A percentile compares a stretch with the other conserved stretches of the same genome.
Conservation (phyloP, 1,284 basidiomycete species). For the Filobasidium uniguttulatum region DNA sequence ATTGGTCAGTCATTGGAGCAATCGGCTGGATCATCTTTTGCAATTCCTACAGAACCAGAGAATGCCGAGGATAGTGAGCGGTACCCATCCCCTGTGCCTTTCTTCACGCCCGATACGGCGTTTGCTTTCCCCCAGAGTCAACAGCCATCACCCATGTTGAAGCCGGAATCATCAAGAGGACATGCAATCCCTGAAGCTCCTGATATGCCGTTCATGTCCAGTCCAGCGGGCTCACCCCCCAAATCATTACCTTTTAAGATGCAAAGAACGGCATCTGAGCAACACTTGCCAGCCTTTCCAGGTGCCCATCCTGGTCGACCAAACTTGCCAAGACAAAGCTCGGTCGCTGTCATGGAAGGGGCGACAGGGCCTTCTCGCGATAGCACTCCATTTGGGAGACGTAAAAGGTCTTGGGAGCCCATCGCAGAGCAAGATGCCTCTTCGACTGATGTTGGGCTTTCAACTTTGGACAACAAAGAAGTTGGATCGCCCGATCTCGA, state of each 20-base stretch:
- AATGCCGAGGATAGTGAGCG: neutral
- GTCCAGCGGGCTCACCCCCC: neutral
- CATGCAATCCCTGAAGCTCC: neutral
- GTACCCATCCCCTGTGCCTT: conserved; percentile 1
- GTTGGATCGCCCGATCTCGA: conserved; percentile 3
- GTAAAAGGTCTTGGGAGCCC: conserved; percentile 17
- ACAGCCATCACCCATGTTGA: conserved; percentile 1
- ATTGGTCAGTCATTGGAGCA: no score
- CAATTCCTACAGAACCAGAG: conserved; percentile 7
- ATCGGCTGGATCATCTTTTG: no score
- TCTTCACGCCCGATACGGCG: conserved; percentile 4
- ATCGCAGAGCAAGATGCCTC: conserved; percentile 13
- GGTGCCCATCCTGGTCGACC: conserved; percentile 6
- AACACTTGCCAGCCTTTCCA: conserved; percentile 9
- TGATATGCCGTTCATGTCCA: neutral
- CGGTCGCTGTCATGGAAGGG: conserved; percentile 35
- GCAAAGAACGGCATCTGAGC: conserved; percentile 9
- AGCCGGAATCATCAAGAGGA: neutral
- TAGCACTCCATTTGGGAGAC: conserved; percentile 17
- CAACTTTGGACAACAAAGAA: conserved; percentile 6
- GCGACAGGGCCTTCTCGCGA: conserved; percentile 18
- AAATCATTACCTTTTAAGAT: no score
- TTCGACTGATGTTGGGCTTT: conserved; percentile 13
- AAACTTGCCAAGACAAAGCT: conserved; percentile 18
- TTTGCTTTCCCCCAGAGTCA: conserved; percentile 10